Base-by-base conservation (phyloP, 192 early-diverging fungal species). In the Spinellus fusiger region DNA sequence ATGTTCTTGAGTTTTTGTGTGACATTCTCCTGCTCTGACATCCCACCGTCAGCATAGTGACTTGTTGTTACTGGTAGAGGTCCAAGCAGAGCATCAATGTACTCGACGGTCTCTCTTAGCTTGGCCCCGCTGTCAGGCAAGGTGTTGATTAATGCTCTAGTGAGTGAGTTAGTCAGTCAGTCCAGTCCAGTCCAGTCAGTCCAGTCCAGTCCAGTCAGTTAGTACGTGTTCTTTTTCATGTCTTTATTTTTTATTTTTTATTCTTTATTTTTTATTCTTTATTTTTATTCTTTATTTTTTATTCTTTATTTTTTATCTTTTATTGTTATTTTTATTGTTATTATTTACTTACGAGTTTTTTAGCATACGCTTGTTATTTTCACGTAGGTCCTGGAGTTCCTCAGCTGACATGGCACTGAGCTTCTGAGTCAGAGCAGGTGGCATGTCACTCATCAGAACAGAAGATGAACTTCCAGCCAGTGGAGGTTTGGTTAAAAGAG, bases 51-150 rank as follows among this genome's bases (percentile, higher is more conserved):
- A 20, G 40, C 18, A 44, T 6, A 44, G 10, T 44, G 13, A 18
- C 40, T 44, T 5, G 4, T 10, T 3, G 40, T 44, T 18, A 44
- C 40, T n/a, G 40, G 40, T n/a, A 44, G 40, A 3, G 40, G 40
- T 3, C 40, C 40, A 44, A 59, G 29, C 5, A 59, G 16, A 18
- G 29, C n/a, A 16, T 49, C 1, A 29, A 59, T 59, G 22, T 48
- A 46, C 29, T 27, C 29, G n/a, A 59, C n/a, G 5, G 40, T 59
- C 13, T 46, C 40, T 32, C 28, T 59, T 12, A 59, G 29, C 16
- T 59, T 59, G 5, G 32, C 57, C 25, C 57, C 57, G 2, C 57
- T 46, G 25, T 59, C 57, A 32, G 57, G 57, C 10, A 59, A 28
- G 2, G 40, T 44, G 3, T 12, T n/a, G 18, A 28, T 5, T 18